phyloP scores from a whole-genome alignment of 768 basidiomycete species.

The Russula emetica region DNA sequence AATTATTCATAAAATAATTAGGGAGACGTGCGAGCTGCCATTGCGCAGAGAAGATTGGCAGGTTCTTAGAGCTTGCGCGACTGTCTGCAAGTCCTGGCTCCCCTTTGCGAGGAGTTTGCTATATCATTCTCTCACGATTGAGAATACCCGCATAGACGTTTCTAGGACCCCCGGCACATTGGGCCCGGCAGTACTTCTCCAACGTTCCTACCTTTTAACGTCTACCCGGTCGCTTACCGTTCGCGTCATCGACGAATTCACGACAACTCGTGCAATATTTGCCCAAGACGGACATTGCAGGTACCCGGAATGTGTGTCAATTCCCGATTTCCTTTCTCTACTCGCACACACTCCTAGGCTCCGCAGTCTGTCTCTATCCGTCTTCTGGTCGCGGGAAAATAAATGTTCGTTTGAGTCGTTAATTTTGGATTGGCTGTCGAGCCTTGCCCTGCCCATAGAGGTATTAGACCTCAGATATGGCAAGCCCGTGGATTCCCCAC shows the following conservation, averaged over 20 bases:
- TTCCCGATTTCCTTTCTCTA: constrained; percentile 15
- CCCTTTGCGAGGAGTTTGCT: constrained; percentile 13
- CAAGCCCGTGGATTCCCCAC: constrained; percentile 2
- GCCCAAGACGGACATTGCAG: neutral
- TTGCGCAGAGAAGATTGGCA: neutral
- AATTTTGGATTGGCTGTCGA: constrained; percentile 16
- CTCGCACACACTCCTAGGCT: constrained; percentile 14
- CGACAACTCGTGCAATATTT: neutral
- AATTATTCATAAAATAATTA: constrained; percentile 15
- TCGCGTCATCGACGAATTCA: constrained; percentile 14
- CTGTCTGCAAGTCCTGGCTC: constrained; percentile 22
- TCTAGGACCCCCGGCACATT: constrained; percentile 15
- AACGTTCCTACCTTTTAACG: constrained; percentile 6
- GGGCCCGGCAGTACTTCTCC: constrained; percentile 8
- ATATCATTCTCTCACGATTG: constrained; percentile 14
- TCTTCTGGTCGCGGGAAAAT: constrained; percentile 5
- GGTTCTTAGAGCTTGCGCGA: constrained; percentile 9
- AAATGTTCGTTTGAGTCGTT: constrained; percentile 7
- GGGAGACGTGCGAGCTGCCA: constrained; percentile 16
- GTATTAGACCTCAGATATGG: constrained; percentile 17
- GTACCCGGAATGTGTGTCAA: constrained; percentile 11
- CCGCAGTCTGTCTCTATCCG: constrained; percentile 3
- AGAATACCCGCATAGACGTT: constrained; percentile 12
- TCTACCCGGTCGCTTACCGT: constrained; percentile 14
- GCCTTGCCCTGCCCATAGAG: constrained; percentile 10